These are phyloP conservation scores for Solanum chacoense DNA, from an alignment of 305 asterid genomes.

Conservation along the genomic window DNA sequence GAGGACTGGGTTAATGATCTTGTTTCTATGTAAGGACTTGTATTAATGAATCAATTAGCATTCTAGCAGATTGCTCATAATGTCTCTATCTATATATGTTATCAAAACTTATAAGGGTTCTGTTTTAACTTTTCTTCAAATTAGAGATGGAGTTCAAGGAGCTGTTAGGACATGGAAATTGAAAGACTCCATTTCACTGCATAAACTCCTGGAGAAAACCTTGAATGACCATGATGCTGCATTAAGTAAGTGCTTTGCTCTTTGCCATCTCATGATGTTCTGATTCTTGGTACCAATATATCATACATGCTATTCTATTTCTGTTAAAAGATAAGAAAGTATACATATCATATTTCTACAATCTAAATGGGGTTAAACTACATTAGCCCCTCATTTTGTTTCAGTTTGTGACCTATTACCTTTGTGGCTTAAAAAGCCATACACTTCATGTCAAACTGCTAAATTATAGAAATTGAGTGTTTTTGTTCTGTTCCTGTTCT, in stretches of 20 bases:
- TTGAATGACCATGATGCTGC: conserved; percentile 68
- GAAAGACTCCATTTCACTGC: conserved; percentile 65
- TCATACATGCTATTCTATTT: not conserved
- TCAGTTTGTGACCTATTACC: not conserved
- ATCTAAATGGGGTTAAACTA: not conserved
- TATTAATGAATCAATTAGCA: not conserved
- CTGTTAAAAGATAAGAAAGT: not conserved
- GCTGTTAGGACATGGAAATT: conserved; percentile 40
- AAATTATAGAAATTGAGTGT: not conserved
- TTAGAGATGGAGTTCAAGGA: conserved; percentile 49
- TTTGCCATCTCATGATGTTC: not conserved
- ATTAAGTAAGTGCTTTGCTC: conserved; percentile 33
- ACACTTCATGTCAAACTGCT: not conserved
- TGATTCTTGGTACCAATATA: not conserved
- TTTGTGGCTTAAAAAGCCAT: not conserved
- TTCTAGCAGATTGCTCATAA: not conserved
- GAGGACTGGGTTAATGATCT: conserved; percentile 54
- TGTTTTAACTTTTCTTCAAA: conserved; percentile 8
- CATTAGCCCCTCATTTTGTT: not conserved
- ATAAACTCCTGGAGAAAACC: conserved; percentile 44
- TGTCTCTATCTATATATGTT: not conserved
- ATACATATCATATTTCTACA: not conserved
- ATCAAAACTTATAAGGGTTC: conserved; percentile 7
- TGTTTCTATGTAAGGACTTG: conserved; percentile 37
- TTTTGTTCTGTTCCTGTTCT: not conserved